Evolutionary conservation across 768 basidiomycete genomes (phyloP), one percentile per base, ranked within the genome.

Genomic region (Termitomyces titanicus): DNA sequence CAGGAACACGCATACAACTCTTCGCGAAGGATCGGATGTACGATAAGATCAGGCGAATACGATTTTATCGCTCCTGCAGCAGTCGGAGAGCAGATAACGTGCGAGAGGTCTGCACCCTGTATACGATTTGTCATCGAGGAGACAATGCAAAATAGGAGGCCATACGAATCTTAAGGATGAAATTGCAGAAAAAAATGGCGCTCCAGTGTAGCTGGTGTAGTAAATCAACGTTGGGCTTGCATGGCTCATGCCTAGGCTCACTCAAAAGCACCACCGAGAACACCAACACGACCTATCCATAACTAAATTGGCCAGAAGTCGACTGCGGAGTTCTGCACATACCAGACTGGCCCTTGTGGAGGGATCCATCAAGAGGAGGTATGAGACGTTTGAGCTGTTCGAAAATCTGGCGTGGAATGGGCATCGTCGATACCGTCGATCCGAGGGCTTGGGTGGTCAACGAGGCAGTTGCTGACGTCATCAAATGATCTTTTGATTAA

Each of bases 281-380:
- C 91, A 52, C 92, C 96, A 18, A 98, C 88, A 39, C 96, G 82
- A 35, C 96, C 94, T 85, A 63, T 31, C 22, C 51, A 51, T 25
- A 15, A 56, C 15, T 27, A n/a, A 12, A 37, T 55, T 38, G 34
- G 31, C 33, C 34, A 39, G n/a, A 22, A 11, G 17, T 34, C 33
- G 6, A 27, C 40, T 20, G 22, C 5, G 27, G 49, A 42, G 34
- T 13, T 53, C 8, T 29, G 13, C 34, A 70, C 78, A 62, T 57
- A 86, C 89, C 92, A 59, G 92, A 94, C 73, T 98, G 95, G 27
- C 96, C 96, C 68, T 99, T 99, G 77, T 95, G 94, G 27, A 98
- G 73, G 42, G 86, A 83, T 7, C 87, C 86, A 62, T 94, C 86
- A 27, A 98, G 79, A 40, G 96, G 96, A 0, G 96, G 96, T 50